Base-by-base conservation (phyloP, 2,329 filamentous ascomycete species). In the Fusarium chlamydosporum region DNA sequence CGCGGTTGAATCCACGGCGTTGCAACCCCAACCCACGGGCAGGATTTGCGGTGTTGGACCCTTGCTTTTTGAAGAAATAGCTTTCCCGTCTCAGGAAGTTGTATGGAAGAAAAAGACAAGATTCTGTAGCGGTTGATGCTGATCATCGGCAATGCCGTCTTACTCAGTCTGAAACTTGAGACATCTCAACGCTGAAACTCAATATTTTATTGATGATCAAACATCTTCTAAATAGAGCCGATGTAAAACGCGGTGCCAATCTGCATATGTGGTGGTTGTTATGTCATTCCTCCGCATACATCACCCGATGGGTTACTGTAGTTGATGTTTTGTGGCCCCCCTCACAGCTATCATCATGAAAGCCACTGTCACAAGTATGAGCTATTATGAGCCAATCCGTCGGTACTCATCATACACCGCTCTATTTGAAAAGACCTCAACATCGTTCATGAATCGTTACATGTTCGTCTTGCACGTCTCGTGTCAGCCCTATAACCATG, bases 11-110 rank as follows among this genome's bases (percentile, higher is more conserved):
- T 64, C 38, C 46, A 63, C 34, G 35, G 42, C 33, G 33, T 58
- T 68, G 71, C 46, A 72, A 73, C 71, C 71, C 68, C 71, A 73
- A 73, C 71, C 71, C 71, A 73, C 42, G 57, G 56, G 52, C 33
- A 65, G 26, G 64, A 50, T 45, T 54, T 40, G 40, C 10, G 20
- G 31, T 29, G 42, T 33, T 57, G 41, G 61, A 59, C 47, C 47
- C 47, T 38, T 27, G 23, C 33, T 48, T 33, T 27, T 29, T 29
- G 4, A 48, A 23, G 23, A 4, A 12, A 38, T 50, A 50, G 33
- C 23, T 45, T n/a, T 18, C 15, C 41, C 41, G 46, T 48, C 3
- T 2, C 11, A 9, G 6, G 12, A 33, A 27, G 46, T 23, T 35
- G 7, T 50, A 26, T 26, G 26, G 15, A 43, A n/a, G 41, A n/a